Conservation (phyloP, 805 yeast genomes). For the Suhomyces sp. region DNA sequence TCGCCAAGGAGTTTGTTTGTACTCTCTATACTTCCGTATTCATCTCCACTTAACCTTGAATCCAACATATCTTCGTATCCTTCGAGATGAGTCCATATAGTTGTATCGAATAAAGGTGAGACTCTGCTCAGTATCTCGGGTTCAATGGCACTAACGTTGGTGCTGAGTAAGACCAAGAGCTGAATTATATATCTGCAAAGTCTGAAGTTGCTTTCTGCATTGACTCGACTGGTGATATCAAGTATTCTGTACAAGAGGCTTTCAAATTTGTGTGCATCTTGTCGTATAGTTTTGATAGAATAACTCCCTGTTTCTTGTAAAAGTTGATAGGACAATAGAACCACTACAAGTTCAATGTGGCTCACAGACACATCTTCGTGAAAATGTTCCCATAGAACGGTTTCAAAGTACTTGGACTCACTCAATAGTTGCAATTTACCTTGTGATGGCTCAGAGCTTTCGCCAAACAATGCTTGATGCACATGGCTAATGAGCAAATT, state of each 20-base stretch:
- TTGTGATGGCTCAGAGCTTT: background rate
- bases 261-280: constrained; percentile 19
- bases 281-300: constrained; percentile 9
- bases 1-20: background rate
- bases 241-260: constrained; percentile 27
- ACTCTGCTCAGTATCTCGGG: constrained; percentile 15
- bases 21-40: background rate
- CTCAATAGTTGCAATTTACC: constrained; percentile 6
- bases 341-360: constrained; percentile 37
- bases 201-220: constrained; percentile 8
- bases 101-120: constrained; percentile 30
- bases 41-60: background rate
- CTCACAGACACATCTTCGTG: constrained; percentile 37
- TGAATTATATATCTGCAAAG: constrained; percentile 12
- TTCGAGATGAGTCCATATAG: constrained; percentile 25
- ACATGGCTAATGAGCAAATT: constrained; percentile 16
- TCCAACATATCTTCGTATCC: constrained; percentile 5
- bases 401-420: constrained; percentile 19
- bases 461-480: constrained; percentile 7
- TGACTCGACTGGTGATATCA: constrained; percentile 13
- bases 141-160: constrained; percentile 9
- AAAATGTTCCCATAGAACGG: constrained; percentile 42
- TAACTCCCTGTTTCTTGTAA: background rate
- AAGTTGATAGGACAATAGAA: constrained; percentile 10
- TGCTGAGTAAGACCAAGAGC: constrained; percentile 5